Base-by-base conservation (phyloP, 306 rosid species). In the Argentina anserina region DNA sequence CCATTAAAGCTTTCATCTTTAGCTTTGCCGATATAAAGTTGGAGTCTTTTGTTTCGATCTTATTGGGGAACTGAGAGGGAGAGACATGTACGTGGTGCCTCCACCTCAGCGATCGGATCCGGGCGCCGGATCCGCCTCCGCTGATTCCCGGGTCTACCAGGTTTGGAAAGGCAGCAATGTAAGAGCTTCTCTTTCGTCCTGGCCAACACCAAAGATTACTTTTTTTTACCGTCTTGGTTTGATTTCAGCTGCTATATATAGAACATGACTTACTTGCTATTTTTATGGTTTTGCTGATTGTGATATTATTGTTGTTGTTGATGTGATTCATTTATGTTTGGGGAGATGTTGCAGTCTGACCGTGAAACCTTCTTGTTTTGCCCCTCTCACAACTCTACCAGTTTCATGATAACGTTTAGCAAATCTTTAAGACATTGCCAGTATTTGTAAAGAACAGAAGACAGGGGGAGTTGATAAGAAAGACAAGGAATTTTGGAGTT, bases 141-240 rank as follows among this genome's bases (percentile, higher is more conserved):
- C 68, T 60, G 96, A 92, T 85, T 84, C 83, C 42, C 89, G 83
- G 79, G 96, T 89, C 69, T 94, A 84, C 75, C 95, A 94, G 81
- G 80, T 86, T 14, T 94, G 99, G 99, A 91, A 91, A 78, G 99
- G 99, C 56, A 94, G 95, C 81, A 94, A 94, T 91, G 99, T 94
- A 53, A 80, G 91, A 80, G 91, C 75, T 72, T 59, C 11, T 83
- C 66, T 5, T 46, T 58, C 20, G 65, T 62, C 33, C 60, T 10
- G n/a, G n/a, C n/a, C n/a, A n/a, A n/a, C n/a, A n/a, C n/a, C 6
- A 33, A 18, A 7, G 34, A 34, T 62, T 43, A 28, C 3, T 17
- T 47, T 6, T 56, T 13, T 52, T 66, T 28, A 0, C 20, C n/a
- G n/a, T 53, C 20, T 26, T 8, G 2, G 46, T 37, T 72, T 13